Evolutionary conservation across 441 rosid genomes (phyloP), one percentile per base, ranked within the genome.

Genomic region (Geranium incanum): DNA sequence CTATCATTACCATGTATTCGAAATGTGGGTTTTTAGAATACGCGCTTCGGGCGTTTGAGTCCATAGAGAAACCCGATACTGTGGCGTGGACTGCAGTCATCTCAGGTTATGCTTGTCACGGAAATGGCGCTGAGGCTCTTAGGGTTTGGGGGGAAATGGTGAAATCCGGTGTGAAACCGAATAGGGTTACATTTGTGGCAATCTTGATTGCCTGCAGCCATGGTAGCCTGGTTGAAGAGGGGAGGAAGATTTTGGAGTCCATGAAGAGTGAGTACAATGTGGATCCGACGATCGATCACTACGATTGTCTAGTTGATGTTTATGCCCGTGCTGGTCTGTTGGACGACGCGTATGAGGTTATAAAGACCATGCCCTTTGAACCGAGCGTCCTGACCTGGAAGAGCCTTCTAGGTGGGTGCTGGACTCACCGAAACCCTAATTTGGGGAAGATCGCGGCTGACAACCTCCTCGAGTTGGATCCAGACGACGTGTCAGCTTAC

Each of bases 41-140:
- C 70, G 92, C 92, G 16, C 16, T 37, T 74, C 81, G 48, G 72
- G 86, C 81, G 68, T 87, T 87, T 59, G 72, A 77, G 52, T 82
- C 79, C 12, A 83, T 87, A 69, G 74, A 69, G 38, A 73, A 78
- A 28, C 87, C 92, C 0, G 92, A 87, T 62, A 83, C 81, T 21
- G 85, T 87, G 69, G 86, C 86, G 62, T 87, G 92, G 89, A 86
- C 89, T 0, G 86, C 92, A 15, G 79, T 83, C 55, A 77, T 87
- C 60, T 84, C 87, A 18, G 89, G 87, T 41, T 78, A 80, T 75
- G 86, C 89, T 15, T 81, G 84, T 75, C 87, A 84, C 60, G 92
- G 89, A 64, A 82, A 79, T 72, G 89, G 85, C 70, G 73, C 78
- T 28, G 80, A 81, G 76, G 89, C 89, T 70, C 81, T 84, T 50